Evolutionary conservation across 2,329 filamentous ascomycete genomes (phyloP).

Genomic region (Fusarium verrucosum): DNA sequence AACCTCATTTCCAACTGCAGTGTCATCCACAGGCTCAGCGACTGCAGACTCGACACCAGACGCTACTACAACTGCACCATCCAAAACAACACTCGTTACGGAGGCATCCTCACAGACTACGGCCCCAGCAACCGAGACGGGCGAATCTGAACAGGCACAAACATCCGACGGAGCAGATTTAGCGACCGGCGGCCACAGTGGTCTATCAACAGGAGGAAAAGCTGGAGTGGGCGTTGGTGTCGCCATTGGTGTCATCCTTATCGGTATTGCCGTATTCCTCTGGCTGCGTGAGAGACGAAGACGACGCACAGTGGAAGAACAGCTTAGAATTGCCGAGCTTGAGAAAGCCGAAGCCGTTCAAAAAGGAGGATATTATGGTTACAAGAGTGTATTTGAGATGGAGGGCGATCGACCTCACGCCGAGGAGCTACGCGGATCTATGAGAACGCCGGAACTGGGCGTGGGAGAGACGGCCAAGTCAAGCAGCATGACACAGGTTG

Average conservation of each 20-base stretch:
- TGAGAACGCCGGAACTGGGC: slow-evolving; percentile 37
- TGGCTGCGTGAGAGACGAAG: slow-evolving; percentile 39
- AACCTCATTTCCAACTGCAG: slow-evolving; percentile 15
- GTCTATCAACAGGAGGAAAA: slow-evolving; percentile 28
- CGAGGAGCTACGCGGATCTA: slow-evolving; percentile 33
- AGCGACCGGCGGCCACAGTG: neutral
- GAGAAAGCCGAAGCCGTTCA: neutral
- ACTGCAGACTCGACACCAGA: neutral
- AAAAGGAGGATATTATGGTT: neutral
- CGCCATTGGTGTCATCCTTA: slow-evolving; percentile 22
- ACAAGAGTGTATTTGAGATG: slow-evolving; percentile 33
- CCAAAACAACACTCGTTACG: neutral
- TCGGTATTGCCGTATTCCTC: slow-evolving; percentile 26
- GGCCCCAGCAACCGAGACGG: neutral
- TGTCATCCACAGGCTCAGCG: neutral
- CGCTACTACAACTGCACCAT: neutral
- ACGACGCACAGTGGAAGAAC: slow-evolving; percentile 21
- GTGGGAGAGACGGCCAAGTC: neutral
- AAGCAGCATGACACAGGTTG: neutral
- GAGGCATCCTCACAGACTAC: neutral
- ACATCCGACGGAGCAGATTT: neutral
- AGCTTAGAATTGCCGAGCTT: slow-evolving; percentile 14
- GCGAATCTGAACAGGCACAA: slow-evolving; percentile 4
- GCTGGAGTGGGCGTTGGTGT: slow-evolving; percentile 36
- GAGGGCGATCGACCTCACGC: slow-evolving; percentile 35